A percentile compares a stretch with the other conserved stretches of the same genome.
Conservation (phyloP, 2,329 filamentous ascomycete genomes). For the Diaporthe amygdali region DNA sequence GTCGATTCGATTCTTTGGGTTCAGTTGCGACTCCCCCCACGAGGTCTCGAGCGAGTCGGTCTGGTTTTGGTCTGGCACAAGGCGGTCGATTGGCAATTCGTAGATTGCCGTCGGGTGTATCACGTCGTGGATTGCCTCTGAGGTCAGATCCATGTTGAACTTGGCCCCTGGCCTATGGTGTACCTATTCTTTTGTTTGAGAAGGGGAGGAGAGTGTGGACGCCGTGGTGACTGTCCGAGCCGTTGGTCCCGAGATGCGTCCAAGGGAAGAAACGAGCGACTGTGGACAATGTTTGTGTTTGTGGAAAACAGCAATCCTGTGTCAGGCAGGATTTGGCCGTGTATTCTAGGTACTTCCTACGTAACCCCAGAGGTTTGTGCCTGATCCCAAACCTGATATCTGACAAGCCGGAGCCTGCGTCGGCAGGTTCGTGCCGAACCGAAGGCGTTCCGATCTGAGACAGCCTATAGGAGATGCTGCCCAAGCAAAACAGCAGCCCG, state of each 20-base stretch:
- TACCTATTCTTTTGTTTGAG: not conserved
- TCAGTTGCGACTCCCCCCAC: conserved; percentile 58
- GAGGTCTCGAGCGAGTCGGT: not conserved
- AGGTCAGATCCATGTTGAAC: conserved; percentile 57
- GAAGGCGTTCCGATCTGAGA: not conserved
- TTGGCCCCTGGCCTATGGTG: not conserved
- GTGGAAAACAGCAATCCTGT: not conserved
- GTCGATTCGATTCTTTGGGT: conserved; percentile 66
- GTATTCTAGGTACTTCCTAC: not conserved
- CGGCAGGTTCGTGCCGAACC: conserved; percentile 11
- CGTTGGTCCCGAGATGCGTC: not conserved
- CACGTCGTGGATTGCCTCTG: conserved; percentile 57
- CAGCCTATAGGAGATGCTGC: conserved; percentile 1
- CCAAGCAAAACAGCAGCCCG: not conserved
- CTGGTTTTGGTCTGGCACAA: not conserved
- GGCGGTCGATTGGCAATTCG: not conserved
- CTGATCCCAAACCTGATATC: conserved; percentile 2
- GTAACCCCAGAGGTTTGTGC: not conserved
- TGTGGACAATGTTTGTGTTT: not conserved
- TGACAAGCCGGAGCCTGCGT: not conserved
- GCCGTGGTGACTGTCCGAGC: not conserved
- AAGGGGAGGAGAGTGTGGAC: not conserved
- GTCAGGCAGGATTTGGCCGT: not conserved
- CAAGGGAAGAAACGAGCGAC: not conserved
- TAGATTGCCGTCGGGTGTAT: conserved; percentile 59